phyloP scores from a whole-genome alignment of 805 yeast species.

The Wickerhamiella slavikovae region DNA sequence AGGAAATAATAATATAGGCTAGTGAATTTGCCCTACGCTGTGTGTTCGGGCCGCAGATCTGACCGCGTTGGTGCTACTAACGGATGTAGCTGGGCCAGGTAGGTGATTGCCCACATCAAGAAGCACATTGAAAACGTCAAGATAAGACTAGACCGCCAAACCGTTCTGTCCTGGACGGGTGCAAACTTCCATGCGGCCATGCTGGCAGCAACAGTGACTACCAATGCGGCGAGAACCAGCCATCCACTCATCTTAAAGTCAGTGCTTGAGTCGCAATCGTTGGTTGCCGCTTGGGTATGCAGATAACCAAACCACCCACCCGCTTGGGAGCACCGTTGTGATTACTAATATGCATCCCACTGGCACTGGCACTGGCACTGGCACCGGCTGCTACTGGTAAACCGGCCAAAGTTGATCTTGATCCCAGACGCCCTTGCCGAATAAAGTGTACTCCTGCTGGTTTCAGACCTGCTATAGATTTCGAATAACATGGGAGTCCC shows the following conservation, averaged over 20 bases:
- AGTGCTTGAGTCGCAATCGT: neutral
- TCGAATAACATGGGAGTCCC: no score
- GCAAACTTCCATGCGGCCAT: constrained; percentile 68
- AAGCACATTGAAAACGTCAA: constrained; percentile 58
- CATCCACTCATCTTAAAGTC: constrained; percentile 29
- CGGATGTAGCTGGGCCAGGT: constrained; percentile 72
- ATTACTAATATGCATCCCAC: no score
- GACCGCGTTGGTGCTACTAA: constrained; percentile 78
- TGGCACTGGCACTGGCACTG: no score
- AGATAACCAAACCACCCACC: no score
- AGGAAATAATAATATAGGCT: neutral
- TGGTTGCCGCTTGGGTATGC: no score
- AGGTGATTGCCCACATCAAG: constrained; percentile 86
- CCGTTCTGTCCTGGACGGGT: constrained; percentile 51
- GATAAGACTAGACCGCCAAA: constrained; percentile 51
- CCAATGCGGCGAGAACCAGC: constrained; percentile 45
- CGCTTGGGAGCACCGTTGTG: no score
- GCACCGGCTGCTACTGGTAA: no score
- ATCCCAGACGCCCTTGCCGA: no score
- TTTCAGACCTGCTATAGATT: no score
- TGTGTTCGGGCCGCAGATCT: constrained; percentile 65
- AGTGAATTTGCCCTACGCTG: neutral
- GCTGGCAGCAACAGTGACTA: constrained; percentile 36
- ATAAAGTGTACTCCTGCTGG: no score
- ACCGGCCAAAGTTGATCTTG: no score